Conservation (phyloP, 495 filamentous ascomycete species). For the Lentithecium fluviatile region DNA sequence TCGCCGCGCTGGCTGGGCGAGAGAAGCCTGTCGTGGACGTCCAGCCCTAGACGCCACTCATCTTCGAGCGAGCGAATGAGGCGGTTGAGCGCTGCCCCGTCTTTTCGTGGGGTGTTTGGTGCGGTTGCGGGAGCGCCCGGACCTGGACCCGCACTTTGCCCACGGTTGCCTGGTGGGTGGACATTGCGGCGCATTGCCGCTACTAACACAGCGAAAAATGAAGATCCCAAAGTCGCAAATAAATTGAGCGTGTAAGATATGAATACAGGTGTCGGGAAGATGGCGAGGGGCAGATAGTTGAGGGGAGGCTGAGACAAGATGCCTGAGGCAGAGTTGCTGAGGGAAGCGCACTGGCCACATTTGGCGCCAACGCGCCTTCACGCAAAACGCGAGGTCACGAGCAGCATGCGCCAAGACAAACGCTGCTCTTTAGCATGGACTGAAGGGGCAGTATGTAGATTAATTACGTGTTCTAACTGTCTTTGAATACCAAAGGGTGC, state of each 20-base stretch:
- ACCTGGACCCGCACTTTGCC: neutral
- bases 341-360: neutral
- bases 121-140: neutral
- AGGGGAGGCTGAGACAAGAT: conserved; percentile 16
- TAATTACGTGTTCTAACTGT: too few relatives aligned
- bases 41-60: conserved; percentile 6
- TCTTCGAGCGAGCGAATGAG: conserved; percentile 14
- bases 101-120: neutral
- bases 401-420: too few relatives aligned
- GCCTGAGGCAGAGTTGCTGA: conserved; percentile 23
- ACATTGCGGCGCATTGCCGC: neutral
- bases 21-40: conserved; percentile 1
- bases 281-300: neutral
- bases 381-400: conserved; percentile 3
- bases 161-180: conserved; percentile 1
- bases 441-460: too few relatives aligned
- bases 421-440: too few relatives aligned
- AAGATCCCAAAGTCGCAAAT: neutral
- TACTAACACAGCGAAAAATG: neutral
- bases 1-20: conserved; percentile 9
- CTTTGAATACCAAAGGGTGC: too few relatives aligned
- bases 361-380: neutral
- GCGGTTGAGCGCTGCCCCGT: conserved; percentile 4
- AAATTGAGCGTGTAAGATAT: neutral
- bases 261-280: neutral